Evolutionary conservation across 441 rosid genomes (phyloP), one percentile per base, ranked within the genome.

Genomic region (Theobroma grandiflorum): DNA sequence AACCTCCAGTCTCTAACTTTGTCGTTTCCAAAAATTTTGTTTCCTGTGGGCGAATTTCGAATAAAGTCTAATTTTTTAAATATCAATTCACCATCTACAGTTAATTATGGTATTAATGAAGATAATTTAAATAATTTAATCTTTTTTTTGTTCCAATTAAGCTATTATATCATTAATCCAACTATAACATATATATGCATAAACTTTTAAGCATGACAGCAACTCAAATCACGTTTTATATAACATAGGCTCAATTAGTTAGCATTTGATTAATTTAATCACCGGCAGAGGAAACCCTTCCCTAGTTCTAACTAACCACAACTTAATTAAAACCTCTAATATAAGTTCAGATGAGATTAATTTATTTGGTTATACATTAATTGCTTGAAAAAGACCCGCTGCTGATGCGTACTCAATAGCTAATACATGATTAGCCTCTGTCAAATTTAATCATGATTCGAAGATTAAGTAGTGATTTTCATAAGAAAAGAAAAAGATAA

Each of bases 261-360:
- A 57, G 62, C 31, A 22, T 9, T 58, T 58, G 65, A 26, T 26
- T 61, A 61, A 61, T 61, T 61, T 31, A 61, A 61, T 61, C 65
- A 61, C 18, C 66, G 66, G 40, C 40, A 11, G 8, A 62, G 18
- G 66, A 11, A 31, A 31, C 11, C 66, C 1, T 62, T 62, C 38
- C 4, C 31, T 9, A 20, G 12, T 20, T 22, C 14, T 22, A 22
- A 31, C 18, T 10, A 61, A 26, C 16, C 38, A 61, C 15, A 5
- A 10, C 3, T 11, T 31, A 9, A 3, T 58, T 58, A 22, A 58
- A 22, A 22, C 63, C 35, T 31, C 20, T 11, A 31, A 33, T 33
- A 62, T 31, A 62, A 11, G 38, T 55, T 55, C 8, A 55, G 61
- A 18, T 7, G n/a, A n/a, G 9, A 52, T 55, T 55, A n/a, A 55